Conservation (phyloP, 1,284 basidiomycete species). For the Apiotrichum montevideense region DNA sequence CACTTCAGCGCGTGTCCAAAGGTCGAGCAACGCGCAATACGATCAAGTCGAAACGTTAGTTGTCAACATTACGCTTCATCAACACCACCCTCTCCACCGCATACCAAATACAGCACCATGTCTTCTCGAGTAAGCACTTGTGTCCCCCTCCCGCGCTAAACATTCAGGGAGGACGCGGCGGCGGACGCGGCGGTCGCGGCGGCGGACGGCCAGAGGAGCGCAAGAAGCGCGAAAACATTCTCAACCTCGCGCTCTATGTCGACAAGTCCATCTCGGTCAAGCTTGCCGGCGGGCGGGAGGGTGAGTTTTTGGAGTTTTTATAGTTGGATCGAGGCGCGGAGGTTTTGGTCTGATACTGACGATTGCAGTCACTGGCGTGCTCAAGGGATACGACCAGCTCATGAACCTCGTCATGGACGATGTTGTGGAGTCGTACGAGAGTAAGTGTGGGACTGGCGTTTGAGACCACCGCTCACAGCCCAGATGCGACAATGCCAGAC, state of each 20-base stretch:
- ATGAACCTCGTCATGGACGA: constrained; percentile 71
- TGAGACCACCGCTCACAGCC: too few species aligned
- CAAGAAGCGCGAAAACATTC: constrained; percentile 89
- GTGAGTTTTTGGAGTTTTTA: constrained; percentile 49
- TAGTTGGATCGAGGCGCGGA: neutral
- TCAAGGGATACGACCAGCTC: constrained; percentile 95
- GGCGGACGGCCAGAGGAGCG: constrained; percentile 55
- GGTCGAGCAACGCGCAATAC: too few species aligned
- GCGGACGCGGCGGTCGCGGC: constrained; percentile 30
- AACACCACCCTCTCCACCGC: neutral
- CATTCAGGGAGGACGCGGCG: constrained; percentile 13
- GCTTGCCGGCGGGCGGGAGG: constrained; percentile 93
- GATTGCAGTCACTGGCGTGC: constrained; percentile 69
- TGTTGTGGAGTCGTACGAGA: constrained; percentile 47
- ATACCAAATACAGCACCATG: constrained; percentile 3
- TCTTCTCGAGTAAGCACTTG: constrained; percentile 16
- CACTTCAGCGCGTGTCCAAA: too few species aligned
- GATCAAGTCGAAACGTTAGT: neutral
- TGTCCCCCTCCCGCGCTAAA: too few species aligned
- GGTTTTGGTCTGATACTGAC: neutral
- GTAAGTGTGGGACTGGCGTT: constrained; percentile 29
- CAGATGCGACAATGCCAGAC: constrained; percentile 59
- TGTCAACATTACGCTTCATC: neutral
- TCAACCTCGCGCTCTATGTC: constrained; percentile 89
- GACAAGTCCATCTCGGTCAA: constrained; percentile 91